Conservation (phyloP, 2,329 filamentous ascomycete genomes). For the Aspergillus candidus region DNA sequence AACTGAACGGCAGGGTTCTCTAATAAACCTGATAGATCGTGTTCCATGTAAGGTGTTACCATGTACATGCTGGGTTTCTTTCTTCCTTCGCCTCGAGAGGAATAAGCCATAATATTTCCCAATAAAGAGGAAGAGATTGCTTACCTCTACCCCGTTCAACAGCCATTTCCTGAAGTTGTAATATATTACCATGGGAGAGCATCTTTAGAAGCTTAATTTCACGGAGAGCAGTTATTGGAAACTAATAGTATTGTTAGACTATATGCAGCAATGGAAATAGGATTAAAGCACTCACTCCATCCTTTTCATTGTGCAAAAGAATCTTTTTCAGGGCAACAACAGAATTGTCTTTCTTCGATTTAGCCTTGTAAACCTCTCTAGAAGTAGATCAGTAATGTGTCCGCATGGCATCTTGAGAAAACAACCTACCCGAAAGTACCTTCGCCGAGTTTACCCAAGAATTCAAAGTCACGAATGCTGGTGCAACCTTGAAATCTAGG, state of each 20-base stretch:
- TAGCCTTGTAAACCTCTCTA: conserved; percentile 86
- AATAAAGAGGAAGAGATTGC: conserved; percentile 16
- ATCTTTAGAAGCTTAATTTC: conserved; percentile 98
- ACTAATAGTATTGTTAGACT: conserved; percentile 42
- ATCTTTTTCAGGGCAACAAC: conserved; percentile 95
- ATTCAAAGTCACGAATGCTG: conserved; percentile 37
- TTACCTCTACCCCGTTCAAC: conserved; percentile 67
- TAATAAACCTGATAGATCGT: conserved; percentile 92
- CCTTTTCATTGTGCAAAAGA: conserved; percentile 98
- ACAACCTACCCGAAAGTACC: conserved; percentile 78
- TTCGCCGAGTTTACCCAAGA: conserved; percentile 64
- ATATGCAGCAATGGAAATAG: conserved; percentile 8
- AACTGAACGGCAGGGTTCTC: conserved; percentile 90
- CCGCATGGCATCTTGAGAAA: neutral
- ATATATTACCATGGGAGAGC: conserved; percentile 81
- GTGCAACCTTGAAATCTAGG: conserved; percentile 77
- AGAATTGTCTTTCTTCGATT: conserved; percentile 65
- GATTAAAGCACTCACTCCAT: conserved; percentile 60
- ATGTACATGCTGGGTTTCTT: conserved; percentile 87
- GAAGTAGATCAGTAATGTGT: conserved; percentile 11
- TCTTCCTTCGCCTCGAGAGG: conserved; percentile 60
- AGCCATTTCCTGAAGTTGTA: conserved; percentile 90
- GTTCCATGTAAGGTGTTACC: conserved; percentile 98
- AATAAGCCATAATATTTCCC: conserved; percentile 13
- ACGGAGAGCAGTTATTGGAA: conserved; percentile 94